Base-by-base conservation (phyloP, 2,329 filamentous ascomycete genomes). In the Lachnellula occidentalis region DNA sequence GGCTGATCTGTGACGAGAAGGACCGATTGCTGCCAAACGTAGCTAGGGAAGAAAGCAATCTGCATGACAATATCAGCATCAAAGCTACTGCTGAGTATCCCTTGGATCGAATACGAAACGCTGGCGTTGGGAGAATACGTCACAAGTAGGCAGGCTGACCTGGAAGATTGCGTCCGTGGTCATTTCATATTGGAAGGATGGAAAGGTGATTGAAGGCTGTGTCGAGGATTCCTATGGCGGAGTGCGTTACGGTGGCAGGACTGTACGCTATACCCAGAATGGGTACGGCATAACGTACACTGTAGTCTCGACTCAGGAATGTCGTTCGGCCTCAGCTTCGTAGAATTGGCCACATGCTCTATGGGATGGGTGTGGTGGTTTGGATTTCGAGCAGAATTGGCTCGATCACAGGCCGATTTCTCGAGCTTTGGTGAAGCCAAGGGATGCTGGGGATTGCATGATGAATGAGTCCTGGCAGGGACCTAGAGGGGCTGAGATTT, bases 331-430 rank as follows among this genome's bases (percentile, higher is more conserved):
- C 56, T 60, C 19, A 59, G 54, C 50, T 60, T 12, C 37, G 34
- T 41, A 48, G 50, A 58, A 52, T 58, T 58, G 48, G 39, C 43
- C 39, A 24, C 46, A 57, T 56, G 56, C 36, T 63, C 50, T 37
- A 58, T 42, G 50, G 51, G 45, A 58, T 59, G 17, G 39, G 54
- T 55, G 27, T 55, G 1, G 31, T 57, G 47, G 50, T 54, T 58
- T 61, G 45, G 54, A 55, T 58, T 58, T 60, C 52, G 53, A 63
- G 58, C 48, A 61, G 27, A 49, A 63, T 60, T 58, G 34, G 50
- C 50, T 45, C 56, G 43, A 60, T 62, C 24, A 57, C 34, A 58
- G 37, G 52, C 51, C 42, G 49, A 58, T 63, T 63, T 63, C 58
- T 63, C 52, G 55, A 60, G 59, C 54, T 15, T 60, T 39, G 50